Base-by-base conservation (phyloP, 257 asterid genomes). In the Nicotiana tabacum region DNA sequence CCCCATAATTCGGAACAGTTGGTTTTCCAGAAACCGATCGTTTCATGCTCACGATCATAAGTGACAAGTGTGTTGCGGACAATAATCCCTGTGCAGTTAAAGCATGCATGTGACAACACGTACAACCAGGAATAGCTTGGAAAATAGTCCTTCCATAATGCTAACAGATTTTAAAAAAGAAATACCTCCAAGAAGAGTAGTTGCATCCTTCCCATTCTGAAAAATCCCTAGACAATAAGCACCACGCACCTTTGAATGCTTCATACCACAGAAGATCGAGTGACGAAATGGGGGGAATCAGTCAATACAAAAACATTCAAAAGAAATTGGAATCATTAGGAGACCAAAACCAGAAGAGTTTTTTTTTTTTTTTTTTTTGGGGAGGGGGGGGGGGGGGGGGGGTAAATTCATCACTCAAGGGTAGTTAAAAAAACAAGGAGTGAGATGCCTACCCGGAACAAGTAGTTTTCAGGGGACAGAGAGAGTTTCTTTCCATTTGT, bases 1-100 rank as follows among this genome's bases (percentile, higher is more conserved):
- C 92, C 92, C 99, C 99, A 96, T 78, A 96, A 91, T 87, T 92
- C 93, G 3, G 98, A 94, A 87, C 99, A 96, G 84, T 93, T 94
- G 66, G 99, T 96, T 90, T 96, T 96, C 99, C 94, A 96, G 87
- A 96, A 96, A 72, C 98, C 98, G 86, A 96, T 83, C 83, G 87
- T 93, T 85, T 94, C 98, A 87, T 93, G 93, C 78, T 90, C 95
- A 79, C 99, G 98, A 77, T 96, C 98, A 88, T 96, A 96, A 30
- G 92, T 93, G 60, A 96, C 99, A 82, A 96, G 98, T 66, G 98
- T 96, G 89, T 94, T 96, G 82, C 98, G 98, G 64, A 96, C 99
- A 86, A 96, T 64, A 56, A 96, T 94, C 82, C 98, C 99, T 96
- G 91, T 61, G 27, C 65, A 35, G 24, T 21, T 32, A 66, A 76